Conservation (phyloP, 306 rosid species). For the Trifolium dubium region DNA sequence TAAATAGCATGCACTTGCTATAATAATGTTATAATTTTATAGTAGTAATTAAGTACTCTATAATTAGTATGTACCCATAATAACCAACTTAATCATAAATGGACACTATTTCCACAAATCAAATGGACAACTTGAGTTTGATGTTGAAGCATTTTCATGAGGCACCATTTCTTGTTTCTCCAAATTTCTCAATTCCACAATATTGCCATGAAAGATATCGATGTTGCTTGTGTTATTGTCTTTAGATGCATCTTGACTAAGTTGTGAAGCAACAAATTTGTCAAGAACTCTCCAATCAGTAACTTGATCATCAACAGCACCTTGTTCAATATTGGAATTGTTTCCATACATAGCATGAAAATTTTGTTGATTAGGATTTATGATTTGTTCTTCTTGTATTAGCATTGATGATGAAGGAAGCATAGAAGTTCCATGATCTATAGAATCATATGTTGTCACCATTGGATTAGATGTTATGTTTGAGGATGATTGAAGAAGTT, state of each 20-base stretch:
- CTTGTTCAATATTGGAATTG: constrained; percentile 38
- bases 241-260: constrained; percentile 70
- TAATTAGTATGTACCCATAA: constrained; percentile 52
- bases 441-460: constrained; percentile 39
- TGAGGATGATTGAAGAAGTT: constrained; percentile 49
- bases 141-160: constrained; percentile 55
- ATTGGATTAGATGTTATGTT: constrained; percentile 9
- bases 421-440: constrained; percentile 40
- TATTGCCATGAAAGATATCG: constrained; percentile 43
- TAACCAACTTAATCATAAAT: neutral
- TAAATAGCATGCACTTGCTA: constrained; percentile 28
- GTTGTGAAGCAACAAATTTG: constrained; percentile 95
- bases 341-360: constrained; percentile 44
- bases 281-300: constrained; percentile 94
- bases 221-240: constrained; percentile 40
- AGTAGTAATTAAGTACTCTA: constrained; percentile 37
- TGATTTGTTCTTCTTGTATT: constrained; percentile 33
- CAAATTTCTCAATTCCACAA: constrained; percentile 44
- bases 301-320: constrained; percentile 45
- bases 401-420: constrained; percentile 47
- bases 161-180: constrained; percentile 61
- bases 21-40: constrained; percentile 21
- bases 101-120: constrained; percentile 64
- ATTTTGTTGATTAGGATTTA: constrained; percentile 40
- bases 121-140: constrained; percentile 60